phyloP scores from a whole-genome alignment of 202 grass and related monocot genomes.

The Carex sylvatica region DNA sequence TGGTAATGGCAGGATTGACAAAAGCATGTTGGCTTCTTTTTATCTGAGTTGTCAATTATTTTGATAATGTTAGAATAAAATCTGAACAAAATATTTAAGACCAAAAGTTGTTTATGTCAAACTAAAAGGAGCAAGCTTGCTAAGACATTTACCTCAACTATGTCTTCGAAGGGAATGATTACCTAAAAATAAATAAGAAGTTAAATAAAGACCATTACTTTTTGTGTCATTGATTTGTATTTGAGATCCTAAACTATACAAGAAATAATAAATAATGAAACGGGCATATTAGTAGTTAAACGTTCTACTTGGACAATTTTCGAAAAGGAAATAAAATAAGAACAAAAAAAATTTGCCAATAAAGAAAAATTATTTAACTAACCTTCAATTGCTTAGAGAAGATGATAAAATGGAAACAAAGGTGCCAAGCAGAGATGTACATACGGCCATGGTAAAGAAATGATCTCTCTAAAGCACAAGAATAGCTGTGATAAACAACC shows the following conservation, averaged over 20 bases:
- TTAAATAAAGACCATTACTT: constrained; percentile 13
- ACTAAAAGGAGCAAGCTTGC: constrained; percentile 1
- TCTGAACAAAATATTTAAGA: constrained; percentile 25
- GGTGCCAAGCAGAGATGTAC: constrained; percentile 87
- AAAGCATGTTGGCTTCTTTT: constrained; percentile 81
- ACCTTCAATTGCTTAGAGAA: constrained; percentile 95
- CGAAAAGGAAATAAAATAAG: constrained; percentile 9
- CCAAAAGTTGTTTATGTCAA: not conserved
- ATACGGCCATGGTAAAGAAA: constrained; percentile 86
- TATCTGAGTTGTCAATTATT: constrained; percentile 51
- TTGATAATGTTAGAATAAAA: not conserved
- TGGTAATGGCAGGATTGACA: constrained; percentile 84
- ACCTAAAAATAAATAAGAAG: constrained; percentile 50
- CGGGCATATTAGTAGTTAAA: constrained; percentile 6
- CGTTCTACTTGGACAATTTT: constrained; percentile 18
- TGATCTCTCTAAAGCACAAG: constrained; percentile 85
- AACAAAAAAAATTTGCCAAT: not conserved
- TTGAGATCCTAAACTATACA: constrained; percentile 11
- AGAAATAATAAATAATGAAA: not conserved
- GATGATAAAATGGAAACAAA: constrained; percentile 85
- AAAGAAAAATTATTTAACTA: constrained; percentile 32
- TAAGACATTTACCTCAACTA: constrained; percentile 62
- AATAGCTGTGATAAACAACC: constrained; percentile 78
- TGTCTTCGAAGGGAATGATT: constrained; percentile 86
- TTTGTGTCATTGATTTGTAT: constrained; percentile 16